Evolutionary conservation across 164 flowering plant species (phyloP).

Genomic region (Sedum album): DNA sequence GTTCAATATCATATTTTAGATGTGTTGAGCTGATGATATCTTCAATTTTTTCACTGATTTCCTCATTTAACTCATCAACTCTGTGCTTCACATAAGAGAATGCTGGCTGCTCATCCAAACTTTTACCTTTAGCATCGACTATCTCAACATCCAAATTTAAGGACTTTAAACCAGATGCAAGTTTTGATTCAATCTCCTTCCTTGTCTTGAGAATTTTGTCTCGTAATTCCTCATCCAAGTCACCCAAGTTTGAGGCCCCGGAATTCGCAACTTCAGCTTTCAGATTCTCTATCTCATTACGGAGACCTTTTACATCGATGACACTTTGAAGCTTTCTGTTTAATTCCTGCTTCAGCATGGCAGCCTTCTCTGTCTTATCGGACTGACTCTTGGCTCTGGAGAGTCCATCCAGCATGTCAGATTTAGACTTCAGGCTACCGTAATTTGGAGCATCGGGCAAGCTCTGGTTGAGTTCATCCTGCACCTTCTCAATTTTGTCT

Average conservation of each 20-base stretch:
- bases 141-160: slow-evolving; percentile 36
- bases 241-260: slow-evolving; percentile 28
- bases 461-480: slow-evolving; percentile 37
- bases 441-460: slow-evolving; percentile 60
- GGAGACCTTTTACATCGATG: slow-evolving; percentile 32
- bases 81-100: slow-evolving; percentile 21
- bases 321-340: slow-evolving; percentile 38
- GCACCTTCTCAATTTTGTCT: slow-evolving; percentile 45
- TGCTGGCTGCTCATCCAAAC: slow-evolving; percentile 15
- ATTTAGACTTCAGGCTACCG: slow-evolving; percentile 42
- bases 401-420: slow-evolving; percentile 56
- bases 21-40: slow-evolving; percentile 36
- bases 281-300: slow-evolving; percentile 39
- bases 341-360: slow-evolving; percentile 35
- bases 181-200: slow-evolving; percentile 34
- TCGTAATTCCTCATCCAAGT: slow-evolving; percentile 35
- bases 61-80: slow-evolving; percentile 38
- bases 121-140: slow-evolving; percentile 19
- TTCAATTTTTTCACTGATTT: slow-evolving; percentile 34
- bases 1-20: slow-evolving; percentile 46
- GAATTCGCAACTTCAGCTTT: slow-evolving; percentile 32
- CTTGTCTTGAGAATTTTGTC: slow-evolving; percentile 34
- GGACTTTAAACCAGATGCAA: slow-evolving; percentile 29
- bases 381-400: slow-evolving; percentile 35
- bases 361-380: slow-evolving; percentile 25